These are phyloP conservation scores for Geotrichum europaeum DNA, from an alignment of 1,139 yeast genomes.

Conservation along the genomic window DNA sequence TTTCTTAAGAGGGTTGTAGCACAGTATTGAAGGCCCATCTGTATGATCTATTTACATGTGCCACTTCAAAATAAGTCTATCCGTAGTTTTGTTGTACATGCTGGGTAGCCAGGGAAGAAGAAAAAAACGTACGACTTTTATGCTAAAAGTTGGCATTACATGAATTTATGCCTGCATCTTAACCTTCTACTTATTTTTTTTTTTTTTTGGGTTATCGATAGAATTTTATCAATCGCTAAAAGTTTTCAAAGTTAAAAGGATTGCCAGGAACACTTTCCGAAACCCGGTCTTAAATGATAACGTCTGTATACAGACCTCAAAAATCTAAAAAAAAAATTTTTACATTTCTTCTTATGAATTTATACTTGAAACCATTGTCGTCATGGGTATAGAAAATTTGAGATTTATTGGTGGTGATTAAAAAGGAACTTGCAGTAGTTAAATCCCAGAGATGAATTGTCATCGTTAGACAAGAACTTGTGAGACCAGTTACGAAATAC, in stretches of 20 bases:
- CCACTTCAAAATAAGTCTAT: neutral
- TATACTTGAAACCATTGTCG: too few species aligned
- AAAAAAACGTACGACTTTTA: neutral
- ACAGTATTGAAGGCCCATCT: neutral
- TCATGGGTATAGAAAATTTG: too few species aligned
- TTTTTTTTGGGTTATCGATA: neutral
- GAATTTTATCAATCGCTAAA: neutral
- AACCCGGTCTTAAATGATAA: too few species aligned
- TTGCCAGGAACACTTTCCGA: too few species aligned
- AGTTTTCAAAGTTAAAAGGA: too few species aligned
- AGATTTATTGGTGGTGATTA: too few species aligned
- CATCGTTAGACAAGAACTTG: neutral
- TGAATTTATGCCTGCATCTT: neutral
- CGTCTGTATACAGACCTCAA: too few species aligned
- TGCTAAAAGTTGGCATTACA: neutral
- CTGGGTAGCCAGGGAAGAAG: neutral
- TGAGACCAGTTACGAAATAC: neutral
- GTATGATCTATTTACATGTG: neutral
- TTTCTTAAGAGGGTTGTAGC: too few species aligned
- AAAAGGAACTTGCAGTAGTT: too few species aligned
- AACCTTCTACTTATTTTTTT: neutral
- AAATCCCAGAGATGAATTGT: neutral
- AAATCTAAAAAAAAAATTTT: too few species aligned
- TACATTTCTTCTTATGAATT: too few species aligned
- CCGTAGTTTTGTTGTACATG: neutral